Base-by-base conservation (phyloP, 2,329 filamentous ascomycete species). In the Aspergillus felis region DNA sequence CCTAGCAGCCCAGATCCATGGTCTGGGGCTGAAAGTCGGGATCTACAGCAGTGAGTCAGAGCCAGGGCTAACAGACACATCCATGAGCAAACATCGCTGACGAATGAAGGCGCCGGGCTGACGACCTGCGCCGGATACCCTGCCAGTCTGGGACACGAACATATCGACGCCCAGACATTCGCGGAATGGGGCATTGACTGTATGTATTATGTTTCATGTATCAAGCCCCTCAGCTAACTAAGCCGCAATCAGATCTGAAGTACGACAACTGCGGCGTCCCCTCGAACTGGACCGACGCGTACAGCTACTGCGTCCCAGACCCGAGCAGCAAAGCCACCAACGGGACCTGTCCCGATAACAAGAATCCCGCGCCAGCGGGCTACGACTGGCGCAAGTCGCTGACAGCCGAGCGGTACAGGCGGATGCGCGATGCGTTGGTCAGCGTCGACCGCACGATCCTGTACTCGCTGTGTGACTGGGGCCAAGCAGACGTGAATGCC, bases 131-230 rank as follows among this genome's bases (percentile, higher is more conserved):
- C 78, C 1, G 79, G 79, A 4, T 86, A 85, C 64, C 80, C 82
- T 12, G 85, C 79, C 0, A 83, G 79, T 53, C 65, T 85, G 9
- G 84, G 81, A 1, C 79, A 81, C 61, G 85, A 88, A 62, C 69
- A 76, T 1, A 69, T 83, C 17, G 86, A 88, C 68, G 85, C 84
- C 1, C 69, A 78, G 46, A 81, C 82, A 0, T 87, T 83, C 65
- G 81, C 82, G 1, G 74, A 77, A 20, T 87, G 84, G 84, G 82
- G 80, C 2, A 77, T 87, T 55, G 83, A 85, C 64, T 86, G 70
- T 73, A 64, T 20, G 62, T 53, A 4, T 20, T 41, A 4, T 25
- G 24, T 25, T 4, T 38, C 3, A 10, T 3, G 20, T 28, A 28
- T 5, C 12, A 29, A 10, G 2, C 3, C 24, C 28, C 22, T 12